These are phyloP conservation scores for Pichia sp. DNA, from an alignment of 1,139 yeast genomes.

Conservation along the genomic window DNA sequence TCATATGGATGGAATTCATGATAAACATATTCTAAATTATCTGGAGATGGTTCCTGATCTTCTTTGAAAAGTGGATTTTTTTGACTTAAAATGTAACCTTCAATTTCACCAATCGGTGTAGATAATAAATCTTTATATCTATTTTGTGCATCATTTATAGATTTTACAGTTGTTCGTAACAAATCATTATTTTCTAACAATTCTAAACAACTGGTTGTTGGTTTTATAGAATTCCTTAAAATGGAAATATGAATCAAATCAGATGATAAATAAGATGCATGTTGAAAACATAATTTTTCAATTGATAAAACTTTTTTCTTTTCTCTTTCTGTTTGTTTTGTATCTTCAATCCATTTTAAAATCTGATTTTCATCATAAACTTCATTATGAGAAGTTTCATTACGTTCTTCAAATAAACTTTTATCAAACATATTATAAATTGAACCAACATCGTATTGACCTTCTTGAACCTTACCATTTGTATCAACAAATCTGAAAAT, in stretches of 20 bases:
- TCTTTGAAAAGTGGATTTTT: conserved; percentile 46
- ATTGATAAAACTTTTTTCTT: conserved; percentile 51
- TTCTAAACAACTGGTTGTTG: conserved; percentile 26
- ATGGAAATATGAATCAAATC: conserved; percentile 65
- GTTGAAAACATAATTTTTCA: conserved; percentile 63
- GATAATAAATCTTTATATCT: conserved; percentile 31
- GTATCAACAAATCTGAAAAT: conserved; percentile 68
- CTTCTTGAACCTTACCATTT: conserved; percentile 45
- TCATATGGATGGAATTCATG: conserved; percentile 85
- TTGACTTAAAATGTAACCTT: conserved; percentile 65
- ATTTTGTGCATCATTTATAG: conserved; percentile 46
- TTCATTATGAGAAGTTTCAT: conserved; percentile 15
- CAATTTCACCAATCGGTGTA: conserved; percentile 30
- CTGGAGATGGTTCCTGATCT: conserved; percentile 26
- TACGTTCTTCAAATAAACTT: conserved; percentile 36
- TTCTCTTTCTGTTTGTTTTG: conserved; percentile 26
- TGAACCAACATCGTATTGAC: conserved; percentile 69
- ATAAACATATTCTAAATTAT: conserved; percentile 46
- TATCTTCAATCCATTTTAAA: conserved; percentile 41
- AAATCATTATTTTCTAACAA: conserved; percentile 22
- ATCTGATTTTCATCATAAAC: conserved; percentile 36
- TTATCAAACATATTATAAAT: conserved; percentile 55
- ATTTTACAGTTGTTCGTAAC: conserved; percentile 32
- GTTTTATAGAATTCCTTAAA: conserved; percentile 38
- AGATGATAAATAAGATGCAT: conserved; percentile 69